Conservation (phyloP, 768 basidiomycete genomes). For the Rhodosporidiobolus odoratus region DNA sequence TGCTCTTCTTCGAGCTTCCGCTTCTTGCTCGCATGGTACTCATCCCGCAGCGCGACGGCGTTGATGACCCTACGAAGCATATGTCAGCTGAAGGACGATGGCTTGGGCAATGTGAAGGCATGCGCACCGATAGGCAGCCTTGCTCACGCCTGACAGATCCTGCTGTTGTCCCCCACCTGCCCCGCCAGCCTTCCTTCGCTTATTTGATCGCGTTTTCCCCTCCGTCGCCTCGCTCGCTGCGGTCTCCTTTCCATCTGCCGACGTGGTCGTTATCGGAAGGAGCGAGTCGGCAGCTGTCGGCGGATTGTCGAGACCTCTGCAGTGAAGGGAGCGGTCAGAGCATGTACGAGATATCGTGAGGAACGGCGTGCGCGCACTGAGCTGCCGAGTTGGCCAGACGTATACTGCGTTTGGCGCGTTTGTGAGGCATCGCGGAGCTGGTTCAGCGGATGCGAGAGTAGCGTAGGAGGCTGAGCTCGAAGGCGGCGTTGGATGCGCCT, state of each 20-base stretch:
- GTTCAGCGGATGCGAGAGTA: no score
- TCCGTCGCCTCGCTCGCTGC: neutral
- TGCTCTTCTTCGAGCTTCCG: slow-evolving; percentile 31
- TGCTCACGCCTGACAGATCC: slow-evolving; percentile 17
- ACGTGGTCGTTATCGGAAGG: slow-evolving; percentile 19
- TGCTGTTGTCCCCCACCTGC: neutral
- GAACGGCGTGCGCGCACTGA: neutral
- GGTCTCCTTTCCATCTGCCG: neutral
- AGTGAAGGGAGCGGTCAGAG: neutral
- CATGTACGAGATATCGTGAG: neutral
- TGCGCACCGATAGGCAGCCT: slow-evolving; percentile 26
- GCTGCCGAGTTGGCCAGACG: slow-evolving; percentile 5
- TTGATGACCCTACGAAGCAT: slow-evolving; percentile 23
- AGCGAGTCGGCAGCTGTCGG: slow-evolving; percentile 29
- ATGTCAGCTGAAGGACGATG: neutral
- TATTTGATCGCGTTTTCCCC: slow-evolving; percentile 15
- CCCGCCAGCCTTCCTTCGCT: slow-evolving; percentile 24
- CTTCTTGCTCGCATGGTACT: slow-evolving; percentile 33
- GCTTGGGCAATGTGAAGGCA: no score
- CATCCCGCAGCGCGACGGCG: slow-evolving; percentile 28
- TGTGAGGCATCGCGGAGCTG: slow-evolving; percentile 20
- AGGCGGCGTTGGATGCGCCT: neutral
- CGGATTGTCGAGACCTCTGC: slow-evolving; percentile 30
- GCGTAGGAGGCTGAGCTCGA: neutral
- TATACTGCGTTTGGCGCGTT: slow-evolving; percentile 11